phyloP scores from a whole-genome alignment of 2,329 filamentous ascomycete genomes.

The Hysterium pulicare region DNA sequence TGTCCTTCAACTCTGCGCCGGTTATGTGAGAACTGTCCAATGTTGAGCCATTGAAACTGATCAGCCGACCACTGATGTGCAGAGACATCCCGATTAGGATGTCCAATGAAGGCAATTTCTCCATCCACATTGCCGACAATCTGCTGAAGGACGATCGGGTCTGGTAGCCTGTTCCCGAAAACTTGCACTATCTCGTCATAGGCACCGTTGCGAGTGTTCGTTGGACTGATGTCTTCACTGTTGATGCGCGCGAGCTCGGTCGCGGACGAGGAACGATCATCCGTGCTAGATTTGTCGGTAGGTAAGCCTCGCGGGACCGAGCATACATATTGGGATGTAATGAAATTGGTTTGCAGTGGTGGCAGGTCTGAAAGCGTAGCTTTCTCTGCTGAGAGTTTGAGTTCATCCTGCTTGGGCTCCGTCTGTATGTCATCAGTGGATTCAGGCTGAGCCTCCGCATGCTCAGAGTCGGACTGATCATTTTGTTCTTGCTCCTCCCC shows the following conservation, averaged over 20 bases:
- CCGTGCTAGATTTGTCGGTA: not conserved
- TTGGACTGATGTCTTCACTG: slow-evolving; percentile 9
- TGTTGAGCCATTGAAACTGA: slow-evolving; percentile 43
- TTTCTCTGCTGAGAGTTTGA: not conserved
- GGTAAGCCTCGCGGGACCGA: no score
- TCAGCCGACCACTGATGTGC: slow-evolving; percentile 45
- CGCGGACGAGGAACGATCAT: not conserved
- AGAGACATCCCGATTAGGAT: slow-evolving; percentile 47
- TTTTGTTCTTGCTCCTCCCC: slow-evolving; percentile 6
- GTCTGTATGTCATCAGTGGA: not conserved
- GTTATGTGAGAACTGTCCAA: slow-evolving; percentile 43
- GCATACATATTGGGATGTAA: no score
- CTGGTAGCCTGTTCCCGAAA: slow-evolving; percentile 43
- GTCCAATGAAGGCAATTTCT: slow-evolving; percentile 45
- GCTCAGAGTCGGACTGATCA: slow-evolving; percentile 2
- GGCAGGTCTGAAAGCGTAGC: slow-evolving; percentile 8
- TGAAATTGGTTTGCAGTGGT: slow-evolving; percentile 7
- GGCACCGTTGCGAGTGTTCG: slow-evolving; percentile 1
- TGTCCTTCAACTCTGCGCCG: slow-evolving; percentile 44
- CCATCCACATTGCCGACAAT: slow-evolving; percentile 34
- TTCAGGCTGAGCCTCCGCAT: slow-evolving; percentile 3
- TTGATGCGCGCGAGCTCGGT: not conserved
- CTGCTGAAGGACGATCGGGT: slow-evolving; percentile 35
- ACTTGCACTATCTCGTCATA: slow-evolving; percentile 31
- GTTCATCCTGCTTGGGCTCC: not conserved